phyloP scores from a whole-genome alignment of 2,329 filamentous ascomycete genomes.

The Pseudovirgaria hyperparasitica region DNA sequence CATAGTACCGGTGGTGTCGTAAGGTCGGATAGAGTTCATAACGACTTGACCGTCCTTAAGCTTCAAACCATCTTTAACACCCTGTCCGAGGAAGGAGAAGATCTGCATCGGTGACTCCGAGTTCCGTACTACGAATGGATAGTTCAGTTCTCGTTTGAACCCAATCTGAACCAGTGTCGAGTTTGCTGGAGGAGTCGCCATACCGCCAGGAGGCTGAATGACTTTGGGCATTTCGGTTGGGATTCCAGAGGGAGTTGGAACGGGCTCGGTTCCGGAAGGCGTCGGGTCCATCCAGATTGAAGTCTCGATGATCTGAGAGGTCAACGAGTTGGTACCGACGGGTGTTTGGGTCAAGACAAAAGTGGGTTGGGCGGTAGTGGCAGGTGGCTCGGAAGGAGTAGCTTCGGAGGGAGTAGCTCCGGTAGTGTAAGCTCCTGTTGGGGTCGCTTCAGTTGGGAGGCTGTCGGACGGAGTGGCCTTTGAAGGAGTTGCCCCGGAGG shows the following conservation, averaged over 20 bases:
- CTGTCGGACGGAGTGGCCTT: no score
- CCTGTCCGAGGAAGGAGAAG: conserved; percentile 62
- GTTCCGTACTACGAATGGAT: conserved; percentile 63
- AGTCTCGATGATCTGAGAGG: no score
- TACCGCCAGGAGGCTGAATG: conserved; percentile 56
- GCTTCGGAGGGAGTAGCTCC: no score
- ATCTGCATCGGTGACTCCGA: conserved; percentile 70
- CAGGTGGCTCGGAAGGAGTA: no score
- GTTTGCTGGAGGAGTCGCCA: conserved; percentile 44
- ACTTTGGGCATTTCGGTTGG: conserved; percentile 59
- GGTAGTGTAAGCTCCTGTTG: no score
- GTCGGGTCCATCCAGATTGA: no score
- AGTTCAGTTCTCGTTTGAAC: conserved; percentile 72
- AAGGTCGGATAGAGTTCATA: conserved; percentile 62
- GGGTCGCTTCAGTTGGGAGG: no score
- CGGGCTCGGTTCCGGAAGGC: conserved; percentile 27
- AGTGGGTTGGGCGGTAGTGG: no score
- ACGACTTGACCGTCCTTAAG: conserved; percentile 38
- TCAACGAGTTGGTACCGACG: no score
- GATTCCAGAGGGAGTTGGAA: conserved; percentile 37
- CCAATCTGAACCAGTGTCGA: conserved; percentile 69
- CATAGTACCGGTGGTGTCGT: conserved; percentile 54
- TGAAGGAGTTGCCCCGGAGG: no score
- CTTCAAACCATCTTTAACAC: conserved; percentile 53
- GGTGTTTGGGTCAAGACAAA: no score